Evolutionary conservation across 2,329 filamentous ascomycete genomes (phyloP).

Genomic region (Arthrobotrys iridis): DNA sequence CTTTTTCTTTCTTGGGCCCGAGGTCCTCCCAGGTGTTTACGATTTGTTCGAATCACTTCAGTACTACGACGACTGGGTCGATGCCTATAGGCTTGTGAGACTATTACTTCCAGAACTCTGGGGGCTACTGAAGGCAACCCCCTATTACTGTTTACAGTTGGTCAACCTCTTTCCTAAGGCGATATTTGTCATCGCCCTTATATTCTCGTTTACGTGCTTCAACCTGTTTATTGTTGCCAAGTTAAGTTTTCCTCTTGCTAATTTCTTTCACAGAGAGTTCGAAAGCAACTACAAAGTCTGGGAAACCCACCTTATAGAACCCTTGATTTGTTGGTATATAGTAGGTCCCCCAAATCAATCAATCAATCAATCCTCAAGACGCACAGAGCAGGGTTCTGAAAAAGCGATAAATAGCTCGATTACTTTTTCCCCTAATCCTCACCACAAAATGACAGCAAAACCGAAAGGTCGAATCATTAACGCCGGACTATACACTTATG

Average conservation of each 20-base stretch:
- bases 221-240: slow-evolving; percentile 20
- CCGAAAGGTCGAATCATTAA: background rate
- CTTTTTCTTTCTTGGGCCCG: slow-evolving; percentile 13
- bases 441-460: slow-evolving; percentile 1
- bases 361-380: background rate
- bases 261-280: slow-evolving; percentile 27
- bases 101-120: slow-evolving; percentile 21
- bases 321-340: slow-evolving; percentile 34
- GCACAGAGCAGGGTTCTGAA: no score
- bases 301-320: slow-evolving; percentile 37
- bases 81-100: slow-evolving; percentile 12
- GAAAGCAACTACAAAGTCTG: slow-evolving; percentile 22
- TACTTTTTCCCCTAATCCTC: background rate
- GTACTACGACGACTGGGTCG: slow-evolving; percentile 51
- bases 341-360: slow-evolving; percentile 9
- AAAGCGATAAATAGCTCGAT: background rate
- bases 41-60: slow-evolving; percentile 31
- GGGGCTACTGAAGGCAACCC: background rate
- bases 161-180: slow-evolving; percentile 12
- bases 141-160: background rate
- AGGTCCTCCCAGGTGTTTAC: slow-evolving; percentile 13
- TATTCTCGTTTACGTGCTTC: slow-evolving; percentile 29
- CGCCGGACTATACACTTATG: slow-evolving; percentile 17
- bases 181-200: slow-evolving; percentile 13
- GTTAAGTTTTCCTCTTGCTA: slow-evolving; percentile 24